Percentiles rank a stretch among this genome's conserved stretches.
Conservation (phyloP, 345 rosid species). For the Trapa bicornis region DNA sequence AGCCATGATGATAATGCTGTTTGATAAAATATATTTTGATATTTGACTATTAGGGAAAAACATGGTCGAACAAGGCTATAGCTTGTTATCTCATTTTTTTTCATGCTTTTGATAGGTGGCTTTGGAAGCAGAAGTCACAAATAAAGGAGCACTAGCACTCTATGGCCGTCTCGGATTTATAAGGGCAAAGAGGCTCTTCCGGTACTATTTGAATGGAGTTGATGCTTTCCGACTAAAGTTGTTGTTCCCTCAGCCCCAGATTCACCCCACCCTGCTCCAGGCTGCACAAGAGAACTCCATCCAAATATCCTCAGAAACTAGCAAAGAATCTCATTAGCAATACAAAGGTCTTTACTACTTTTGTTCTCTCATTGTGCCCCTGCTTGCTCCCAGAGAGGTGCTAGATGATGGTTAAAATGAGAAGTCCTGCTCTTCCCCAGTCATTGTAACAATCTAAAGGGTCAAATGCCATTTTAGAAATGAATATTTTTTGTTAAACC, state of each 20-base stretch:
- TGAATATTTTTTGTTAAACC: too few relatives aligned
- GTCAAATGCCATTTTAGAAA: too few relatives aligned
- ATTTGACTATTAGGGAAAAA: too few relatives aligned
- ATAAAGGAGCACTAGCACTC: conserved; percentile 90
- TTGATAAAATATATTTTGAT: too few relatives aligned
- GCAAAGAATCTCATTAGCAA: background rate
- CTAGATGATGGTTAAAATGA: background rate
- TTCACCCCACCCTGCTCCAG: conserved; percentile 25
- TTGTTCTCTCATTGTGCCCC: background rate
- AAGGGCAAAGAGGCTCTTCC: conserved; percentile 79
- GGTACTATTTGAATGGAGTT: conserved; percentile 83
- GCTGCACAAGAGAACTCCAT: conserved; percentile 14
- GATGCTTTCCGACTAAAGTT: conserved; percentile 90
- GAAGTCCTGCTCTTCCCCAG: background rate
- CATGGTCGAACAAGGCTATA: too few relatives aligned
- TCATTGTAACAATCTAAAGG: background rate
- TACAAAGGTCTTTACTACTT: background rate
- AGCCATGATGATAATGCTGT: too few relatives aligned
- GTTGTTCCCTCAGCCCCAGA: conserved; percentile 42
- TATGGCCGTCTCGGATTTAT: conserved; percentile 95
- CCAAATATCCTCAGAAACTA: background rate
- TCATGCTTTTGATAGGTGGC: conserved; percentile 48
- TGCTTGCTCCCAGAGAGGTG: background rate
- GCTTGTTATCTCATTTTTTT: background rate
- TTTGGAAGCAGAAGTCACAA: conserved; percentile 92